Base-by-base conservation (phyloP, 2,329 filamentous ascomycete species). In the Pestalotiopsis sp. region DNA sequence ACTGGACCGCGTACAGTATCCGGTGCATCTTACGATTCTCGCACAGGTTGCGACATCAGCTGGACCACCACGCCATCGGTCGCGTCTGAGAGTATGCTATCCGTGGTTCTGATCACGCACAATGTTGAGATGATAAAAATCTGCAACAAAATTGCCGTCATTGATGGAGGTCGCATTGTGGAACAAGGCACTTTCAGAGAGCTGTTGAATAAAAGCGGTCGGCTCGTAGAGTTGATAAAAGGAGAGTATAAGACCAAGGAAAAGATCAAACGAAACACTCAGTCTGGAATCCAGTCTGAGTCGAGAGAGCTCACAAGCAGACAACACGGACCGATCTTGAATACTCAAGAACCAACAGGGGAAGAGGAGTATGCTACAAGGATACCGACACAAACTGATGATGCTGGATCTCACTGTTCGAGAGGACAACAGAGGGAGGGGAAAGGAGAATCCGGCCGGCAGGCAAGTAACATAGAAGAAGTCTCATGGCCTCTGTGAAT, bases 91-190 rank as follows among this genome's bases (percentile, higher is more conserved):
- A 20, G 40, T 13, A 68, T 64, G 0, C 86, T 93, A 77, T 92
- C 92, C 0, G 88, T 97, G 0, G 83, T 98, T 17, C 85, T 97
- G 26, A 91, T 97, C 52, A 97, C 94, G 62, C 95, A 98, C 79
- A 88, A 86, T 67, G 84, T 83, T 69, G 91, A 95, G 75, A 97
- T 97, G 93, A 98, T 98, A 92, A 85, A 86, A 67, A 87, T 93
- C 68, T 92, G 91, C 0, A 90, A 94, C 75, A 84, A 87, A 58
- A 82, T 98, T 7, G 83, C 95, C 0, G 88, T 98, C 70, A 72
- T 97, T 35, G 86, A 92, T n/a, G 86, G 89, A 0, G 85, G 87
- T 2, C 82, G 87, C 1, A 87, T 93, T 6, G 91, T 89, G 2
- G 88, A 95, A 75, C 80, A 85, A 66, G 94, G 94, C 0, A 74